Percentiles rank a stretch among this genome's conserved stretches.
Conservation (phyloP, 106 monocot species). For the Allium sativum region DNA sequence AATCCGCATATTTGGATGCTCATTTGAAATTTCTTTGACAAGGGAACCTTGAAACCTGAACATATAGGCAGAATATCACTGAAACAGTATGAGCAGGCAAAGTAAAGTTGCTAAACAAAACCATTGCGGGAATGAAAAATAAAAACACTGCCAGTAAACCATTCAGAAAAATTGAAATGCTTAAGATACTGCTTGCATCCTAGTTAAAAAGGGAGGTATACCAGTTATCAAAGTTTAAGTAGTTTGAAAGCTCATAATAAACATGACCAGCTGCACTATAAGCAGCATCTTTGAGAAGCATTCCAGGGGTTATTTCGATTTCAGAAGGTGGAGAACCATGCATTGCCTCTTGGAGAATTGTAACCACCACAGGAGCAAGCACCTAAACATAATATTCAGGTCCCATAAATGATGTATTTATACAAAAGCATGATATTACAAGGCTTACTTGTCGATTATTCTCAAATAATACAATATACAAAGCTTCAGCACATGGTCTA, state of each 20-base stretch:
- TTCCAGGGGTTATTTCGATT: slow-evolving; percentile 63
- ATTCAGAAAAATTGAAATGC: no score
- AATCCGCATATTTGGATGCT: slow-evolving; percentile 89
- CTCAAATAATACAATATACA: slow-evolving; percentile 93
- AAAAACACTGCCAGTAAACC: background rate
- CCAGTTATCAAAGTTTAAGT: slow-evolving; percentile 85
- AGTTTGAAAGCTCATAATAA: slow-evolving; percentile 94
- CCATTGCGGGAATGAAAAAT: background rate
- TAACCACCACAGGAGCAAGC: slow-evolving; percentile 79
- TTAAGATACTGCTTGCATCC: background rate
- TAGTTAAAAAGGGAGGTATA: slow-evolving; percentile 14
- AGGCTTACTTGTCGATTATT: slow-evolving; percentile 53
- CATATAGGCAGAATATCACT: background rate
- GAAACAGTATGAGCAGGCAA: background rate
- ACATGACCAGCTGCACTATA: slow-evolving; percentile 95
- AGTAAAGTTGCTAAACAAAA: background rate
- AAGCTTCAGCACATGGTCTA: slow-evolving; percentile 96
- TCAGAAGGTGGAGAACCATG: slow-evolving; percentile 55
- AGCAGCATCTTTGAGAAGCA: slow-evolving; percentile 97
- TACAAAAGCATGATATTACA: background rate
- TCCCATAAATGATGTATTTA: slow-evolving; percentile 2
- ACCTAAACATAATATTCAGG: slow-evolving; percentile 30
- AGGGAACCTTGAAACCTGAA: slow-evolving; percentile 82
- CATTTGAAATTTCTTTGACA: slow-evolving; percentile 66
- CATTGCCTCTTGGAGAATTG: slow-evolving; percentile 85